Evolutionary conservation across 371 early-diverging fungal genomes (phyloP), one percentile per base, ranked within the genome.

Genomic region (Mortierella sp.): DNA sequence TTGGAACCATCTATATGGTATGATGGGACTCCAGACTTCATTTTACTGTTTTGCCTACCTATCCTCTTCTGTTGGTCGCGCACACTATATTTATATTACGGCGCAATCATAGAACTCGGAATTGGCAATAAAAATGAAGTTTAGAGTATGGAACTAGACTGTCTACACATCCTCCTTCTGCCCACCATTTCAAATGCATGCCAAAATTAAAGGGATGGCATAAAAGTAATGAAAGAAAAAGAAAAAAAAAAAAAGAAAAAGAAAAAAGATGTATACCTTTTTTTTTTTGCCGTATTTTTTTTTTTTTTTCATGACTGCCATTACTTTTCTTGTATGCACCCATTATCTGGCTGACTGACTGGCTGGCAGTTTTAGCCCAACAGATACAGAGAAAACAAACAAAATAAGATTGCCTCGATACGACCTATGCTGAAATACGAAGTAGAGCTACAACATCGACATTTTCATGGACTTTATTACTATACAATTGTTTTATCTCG

Each of bases 21-120:
- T 43, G 57, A 66, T 64, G 69, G 73, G 66, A 62, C 67, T 67
- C 63, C 51, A 47, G 59, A 66, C 72, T 72, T 78, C 73, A 69
- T 72, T 74, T 72, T 65, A 55, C 69, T 66, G 58, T 17, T 28
- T 64, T 76, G 77, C 70, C 79, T 64, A 35, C 32, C 55, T 49
- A 43, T 67, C 54, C 64, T 22, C 32, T 71, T 76, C 70, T 75
- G 66, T 66, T 72, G 72, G 67, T 72, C 57, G 72, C 72, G 66
- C 58, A 31, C 7, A 60, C 28, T 72, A 23, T 45, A 34, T 34
- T 37, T 42, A 62, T 65, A 59, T 49, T 61, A 37, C 45, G 61
- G 77, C 68, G 77, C 72, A 64, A 71, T 68, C 75, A 60, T 59
- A 61, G 72, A 66, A 72, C 35, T 26, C 42, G 65, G 65, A 45